phyloP scores from a whole-genome alignment of 768 basidiomycete species.

The Boletus subcaerulescens region DNA sequence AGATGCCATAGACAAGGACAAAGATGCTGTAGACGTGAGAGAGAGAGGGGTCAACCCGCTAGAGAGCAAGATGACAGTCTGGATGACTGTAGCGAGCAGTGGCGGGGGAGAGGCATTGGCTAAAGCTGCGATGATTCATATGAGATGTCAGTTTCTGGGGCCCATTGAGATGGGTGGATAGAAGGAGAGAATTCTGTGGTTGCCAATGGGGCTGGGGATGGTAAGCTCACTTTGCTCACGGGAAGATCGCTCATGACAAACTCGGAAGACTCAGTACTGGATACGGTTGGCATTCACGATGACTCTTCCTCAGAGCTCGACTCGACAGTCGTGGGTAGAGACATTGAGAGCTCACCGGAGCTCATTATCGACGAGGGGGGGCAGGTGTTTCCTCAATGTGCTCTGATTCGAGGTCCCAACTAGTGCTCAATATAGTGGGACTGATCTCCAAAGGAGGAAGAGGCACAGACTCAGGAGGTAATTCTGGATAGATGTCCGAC shows the following conservation, averaged over 20 bases:
- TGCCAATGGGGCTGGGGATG: constrained; percentile 34
- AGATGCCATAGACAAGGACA: no score
- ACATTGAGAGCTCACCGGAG: constrained; percentile 22
- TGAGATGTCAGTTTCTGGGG: constrained; percentile 59
- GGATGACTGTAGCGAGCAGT: constrained; percentile 20
- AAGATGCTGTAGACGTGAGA: constrained; percentile 32
- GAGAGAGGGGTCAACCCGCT: constrained; percentile 30
- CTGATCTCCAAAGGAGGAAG: constrained; percentile 38
- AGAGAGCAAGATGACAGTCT: constrained; percentile 30
- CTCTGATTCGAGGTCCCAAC: constrained; percentile 23
- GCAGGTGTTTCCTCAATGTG: constrained; percentile 7
- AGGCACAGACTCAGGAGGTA: constrained; percentile 31
- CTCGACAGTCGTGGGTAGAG: constrained; percentile 32
- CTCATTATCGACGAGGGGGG: constrained; percentile 16
- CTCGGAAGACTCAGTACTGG: constrained; percentile 42
- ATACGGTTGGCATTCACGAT: constrained; percentile 37
- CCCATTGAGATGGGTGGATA: constrained; percentile 51
- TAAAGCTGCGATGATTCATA: constrained; percentile 76
- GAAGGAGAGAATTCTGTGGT: constrained; percentile 38
- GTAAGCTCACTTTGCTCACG: constrained; percentile 28
- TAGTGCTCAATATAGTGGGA: constrained; percentile 24
- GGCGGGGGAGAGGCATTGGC: constrained; percentile 56
- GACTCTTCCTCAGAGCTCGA: constrained; percentile 30
- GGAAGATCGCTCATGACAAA: constrained; percentile 25
- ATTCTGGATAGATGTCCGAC: constrained; percentile 14